Evolutionary conservation across 305 asterid genomes (phyloP).

Genomic region (Fraxinus baroniana): DNA sequence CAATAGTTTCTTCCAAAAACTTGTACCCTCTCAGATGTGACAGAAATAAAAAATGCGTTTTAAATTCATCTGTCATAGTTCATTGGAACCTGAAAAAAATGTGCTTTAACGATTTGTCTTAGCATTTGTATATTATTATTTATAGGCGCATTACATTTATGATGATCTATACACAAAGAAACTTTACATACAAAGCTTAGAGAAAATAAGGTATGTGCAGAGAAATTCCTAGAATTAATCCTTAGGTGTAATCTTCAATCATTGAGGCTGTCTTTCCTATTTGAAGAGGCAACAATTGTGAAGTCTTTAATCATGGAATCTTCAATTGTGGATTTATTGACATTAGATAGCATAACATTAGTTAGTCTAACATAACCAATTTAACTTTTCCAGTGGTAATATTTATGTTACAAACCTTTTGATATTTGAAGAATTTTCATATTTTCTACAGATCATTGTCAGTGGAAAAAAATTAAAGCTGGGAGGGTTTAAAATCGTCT

Average conservation of each 20-base stretch:
- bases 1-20: constrained; percentile 4
- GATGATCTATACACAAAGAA: background rate
- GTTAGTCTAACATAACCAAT: background rate
- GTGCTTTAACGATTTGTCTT: background rate
- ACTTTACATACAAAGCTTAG: background rate
- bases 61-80: constrained; percentile 12
- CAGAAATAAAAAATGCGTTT: background rate
- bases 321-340: background rate
- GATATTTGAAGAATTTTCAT: background rate
- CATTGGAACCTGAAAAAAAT: constrained; percentile 12
- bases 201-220: background rate
- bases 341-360: background rate
- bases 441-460: background rate
- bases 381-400: background rate
- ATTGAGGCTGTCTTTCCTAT: background rate
- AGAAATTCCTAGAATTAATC: background rate
- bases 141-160: background rate
- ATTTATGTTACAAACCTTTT: constrained; percentile 14
- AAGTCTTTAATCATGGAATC: background rate
- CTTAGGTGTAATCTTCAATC: background rate
- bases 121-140: background rate
- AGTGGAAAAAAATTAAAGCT: background rate
- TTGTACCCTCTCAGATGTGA: background rate
- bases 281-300: background rate
- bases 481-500: background rate